Conservation (phyloP, 2,329 filamentous ascomycete genomes). For the Pestalotiopsis sp. region DNA sequence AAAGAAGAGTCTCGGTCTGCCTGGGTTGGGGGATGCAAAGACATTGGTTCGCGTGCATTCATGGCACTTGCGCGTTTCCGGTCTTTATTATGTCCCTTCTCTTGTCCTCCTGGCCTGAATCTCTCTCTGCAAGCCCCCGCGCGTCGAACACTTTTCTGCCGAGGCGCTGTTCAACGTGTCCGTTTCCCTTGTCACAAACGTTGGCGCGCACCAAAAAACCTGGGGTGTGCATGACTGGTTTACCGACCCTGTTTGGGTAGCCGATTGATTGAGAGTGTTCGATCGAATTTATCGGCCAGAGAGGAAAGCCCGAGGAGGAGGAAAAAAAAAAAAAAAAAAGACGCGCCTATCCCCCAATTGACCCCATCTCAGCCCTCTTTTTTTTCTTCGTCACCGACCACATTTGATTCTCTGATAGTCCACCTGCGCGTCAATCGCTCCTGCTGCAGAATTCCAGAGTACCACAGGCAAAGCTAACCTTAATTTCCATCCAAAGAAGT, state of each 20-base stretch:
- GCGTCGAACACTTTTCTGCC: neutral
- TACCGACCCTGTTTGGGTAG: neutral
- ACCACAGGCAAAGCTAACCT: neutral
- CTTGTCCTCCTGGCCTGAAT: neutral
- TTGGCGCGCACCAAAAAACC: neutral
- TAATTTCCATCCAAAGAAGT: neutral
- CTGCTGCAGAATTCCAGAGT: neutral
- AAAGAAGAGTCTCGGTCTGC: neutral
- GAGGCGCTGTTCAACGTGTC: neutral
- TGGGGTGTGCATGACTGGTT: neutral
- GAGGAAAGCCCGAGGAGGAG: neutral
- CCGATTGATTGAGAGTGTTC: neutral
- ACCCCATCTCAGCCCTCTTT: neutral
- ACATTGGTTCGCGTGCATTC: neutral
- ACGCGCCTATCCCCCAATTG: neutral
- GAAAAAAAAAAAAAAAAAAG: neutral
- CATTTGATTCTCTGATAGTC: neutral
- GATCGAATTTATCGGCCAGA: neutral
- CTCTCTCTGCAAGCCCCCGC: neutral
- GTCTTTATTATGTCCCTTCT: neutral
- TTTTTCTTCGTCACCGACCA: neutral
- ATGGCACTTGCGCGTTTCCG: neutral
- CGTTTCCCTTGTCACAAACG: neutral
- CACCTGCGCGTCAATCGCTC: neutral
- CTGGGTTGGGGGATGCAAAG: neutral